Evolutionary conservation across 176 grass and related monocot species (phyloP).

Genomic region (Oryza punctata): DNA sequence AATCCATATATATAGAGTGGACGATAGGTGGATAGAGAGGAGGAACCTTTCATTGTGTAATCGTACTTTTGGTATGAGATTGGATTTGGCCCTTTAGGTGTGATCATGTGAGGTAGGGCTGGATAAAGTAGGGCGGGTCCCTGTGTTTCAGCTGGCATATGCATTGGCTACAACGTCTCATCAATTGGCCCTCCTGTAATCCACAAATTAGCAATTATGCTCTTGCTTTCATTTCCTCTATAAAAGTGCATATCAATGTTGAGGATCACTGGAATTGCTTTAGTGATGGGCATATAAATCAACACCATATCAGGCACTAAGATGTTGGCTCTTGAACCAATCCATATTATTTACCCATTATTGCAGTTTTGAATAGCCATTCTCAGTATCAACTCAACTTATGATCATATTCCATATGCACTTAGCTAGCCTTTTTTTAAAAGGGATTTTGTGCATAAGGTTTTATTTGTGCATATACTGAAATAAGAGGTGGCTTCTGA

Average conservation of each 20-base stretch:
- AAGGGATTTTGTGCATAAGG: neutral
- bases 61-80: conserved; percentile 43
- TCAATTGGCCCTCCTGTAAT: neutral
- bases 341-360: neutral
- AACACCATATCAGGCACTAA: neutral
- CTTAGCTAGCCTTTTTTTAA: neutral
- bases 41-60: conserved; percentile 21
- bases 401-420: neutral
- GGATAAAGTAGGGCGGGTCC: conserved; percentile 26
- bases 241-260: neutral
- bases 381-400: neutral
- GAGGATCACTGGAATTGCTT: neutral
- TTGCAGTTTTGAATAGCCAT: neutral
- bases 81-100: conserved; percentile 54
- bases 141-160: conserved; percentile 44
- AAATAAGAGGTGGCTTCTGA: conserved; percentile 25
- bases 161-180: neutral
- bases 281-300: neutral
- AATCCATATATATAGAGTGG: conserved; percentile 59
- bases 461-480: neutral
- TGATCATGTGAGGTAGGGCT: conserved; percentile 64
- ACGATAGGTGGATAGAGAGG: conserved; percentile 36
- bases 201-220: neutral
- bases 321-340: neutral
- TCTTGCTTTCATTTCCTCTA: neutral